phyloP scores from a whole-genome alignment of 441 rosid genomes.

The Euphorbia corollata region DNA sequence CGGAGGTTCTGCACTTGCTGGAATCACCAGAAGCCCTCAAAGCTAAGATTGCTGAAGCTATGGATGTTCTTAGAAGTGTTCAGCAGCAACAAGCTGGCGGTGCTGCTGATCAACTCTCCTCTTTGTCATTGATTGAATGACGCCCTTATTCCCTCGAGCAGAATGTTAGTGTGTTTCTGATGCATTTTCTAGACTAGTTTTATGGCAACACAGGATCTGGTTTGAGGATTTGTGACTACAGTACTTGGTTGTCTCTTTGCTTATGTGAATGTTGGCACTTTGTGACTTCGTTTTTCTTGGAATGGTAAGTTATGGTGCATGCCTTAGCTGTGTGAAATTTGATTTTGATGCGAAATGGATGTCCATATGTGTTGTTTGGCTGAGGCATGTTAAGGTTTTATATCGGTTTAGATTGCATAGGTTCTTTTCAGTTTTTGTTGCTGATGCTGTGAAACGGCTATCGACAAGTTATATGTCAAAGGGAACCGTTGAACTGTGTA shows the following conservation, averaged over 20 bases:
- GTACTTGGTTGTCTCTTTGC: neutral
- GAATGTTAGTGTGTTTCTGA: too few relatives aligned
- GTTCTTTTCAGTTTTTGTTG: too few relatives aligned
- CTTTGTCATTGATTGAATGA: conserved; percentile 61
- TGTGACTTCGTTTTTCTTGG: neutral
- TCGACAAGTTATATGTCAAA: too few relatives aligned
- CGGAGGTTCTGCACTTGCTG: conserved; percentile 74
- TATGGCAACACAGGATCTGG: conserved; percentile 11
- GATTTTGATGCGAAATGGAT: neutral
- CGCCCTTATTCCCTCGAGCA: conserved; percentile 24
- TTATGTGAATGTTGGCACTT: neutral
- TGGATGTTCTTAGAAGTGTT: conserved; percentile 80
- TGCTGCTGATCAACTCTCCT: conserved; percentile 55
- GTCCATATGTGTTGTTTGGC: neutral
- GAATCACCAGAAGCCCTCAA: conserved; percentile 83
- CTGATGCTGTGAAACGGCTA: too few relatives aligned
- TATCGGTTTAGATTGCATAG: too few relatives aligned
- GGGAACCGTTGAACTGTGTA: too few relatives aligned
- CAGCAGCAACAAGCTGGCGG: conserved; percentile 57
- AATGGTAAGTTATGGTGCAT: neutral
- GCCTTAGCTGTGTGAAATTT: neutral
- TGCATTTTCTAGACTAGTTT: conserved; percentile 11
- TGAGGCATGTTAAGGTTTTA: too few relatives aligned
- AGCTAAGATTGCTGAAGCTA: conserved; percentile 74
- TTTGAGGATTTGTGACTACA: conserved; percentile 14